These are phyloP conservation scores for Grosmannia serpens DNA, from an alignment of 2,329 filamentous ascomycete genomes.

Conservation along the genomic window DNA sequence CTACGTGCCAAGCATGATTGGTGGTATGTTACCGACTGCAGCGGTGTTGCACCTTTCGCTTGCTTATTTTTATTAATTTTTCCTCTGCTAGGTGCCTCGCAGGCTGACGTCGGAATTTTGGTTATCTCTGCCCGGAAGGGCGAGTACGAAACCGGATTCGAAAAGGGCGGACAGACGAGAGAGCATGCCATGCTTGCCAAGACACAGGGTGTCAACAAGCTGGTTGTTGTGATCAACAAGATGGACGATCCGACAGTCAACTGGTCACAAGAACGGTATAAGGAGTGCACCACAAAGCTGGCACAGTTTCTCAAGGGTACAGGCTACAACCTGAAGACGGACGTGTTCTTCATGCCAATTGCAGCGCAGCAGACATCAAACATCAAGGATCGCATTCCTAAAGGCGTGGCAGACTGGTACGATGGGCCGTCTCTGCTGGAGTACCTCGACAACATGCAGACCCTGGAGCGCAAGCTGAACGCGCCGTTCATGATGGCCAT, in stretches of 20 bases:
- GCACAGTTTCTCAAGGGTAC: slow-evolving; percentile 79
- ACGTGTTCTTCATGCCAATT: slow-evolving; percentile 92
- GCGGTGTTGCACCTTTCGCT: too few relatives aligned
- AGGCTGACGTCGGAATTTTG: slow-evolving; percentile 87
- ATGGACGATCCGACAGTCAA: slow-evolving; percentile 97
- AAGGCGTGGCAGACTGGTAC: slow-evolving; percentile 70
- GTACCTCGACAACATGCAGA: slow-evolving; percentile 59
- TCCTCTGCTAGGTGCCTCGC: slow-evolving; percentile 52
- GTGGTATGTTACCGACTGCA: slow-evolving; percentile 33
- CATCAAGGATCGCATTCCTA: slow-evolving; percentile 79
- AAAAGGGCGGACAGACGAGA: slow-evolving; percentile 88
- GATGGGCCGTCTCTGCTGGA: slow-evolving; percentile 84
- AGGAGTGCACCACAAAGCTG: slow-evolving; percentile 87
- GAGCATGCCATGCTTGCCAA: slow-evolving; percentile 91
- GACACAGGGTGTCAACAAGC: slow-evolving; percentile 95
- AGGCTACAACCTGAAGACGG: slow-evolving; percentile 88
- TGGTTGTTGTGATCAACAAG: slow-evolving; percentile 94
- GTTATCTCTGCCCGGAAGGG: slow-evolving; percentile 96
- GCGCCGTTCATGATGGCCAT: slow-evolving; percentile 99
- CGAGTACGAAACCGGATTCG: slow-evolving; percentile 97
- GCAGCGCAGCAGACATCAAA: slow-evolving; percentile 77
- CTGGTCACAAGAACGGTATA: slow-evolving; percentile 87
- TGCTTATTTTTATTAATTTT: neutral
- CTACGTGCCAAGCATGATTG: slow-evolving; percentile 97
- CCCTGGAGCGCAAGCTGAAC: slow-evolving; percentile 89